Percentiles rank a stretch among this genome's conserved stretches.
phyloP scores from a whole-genome alignment of 2,329 filamentous ascomycete genomes.

The Dryadomyces quercus-mongolicae region DNA sequence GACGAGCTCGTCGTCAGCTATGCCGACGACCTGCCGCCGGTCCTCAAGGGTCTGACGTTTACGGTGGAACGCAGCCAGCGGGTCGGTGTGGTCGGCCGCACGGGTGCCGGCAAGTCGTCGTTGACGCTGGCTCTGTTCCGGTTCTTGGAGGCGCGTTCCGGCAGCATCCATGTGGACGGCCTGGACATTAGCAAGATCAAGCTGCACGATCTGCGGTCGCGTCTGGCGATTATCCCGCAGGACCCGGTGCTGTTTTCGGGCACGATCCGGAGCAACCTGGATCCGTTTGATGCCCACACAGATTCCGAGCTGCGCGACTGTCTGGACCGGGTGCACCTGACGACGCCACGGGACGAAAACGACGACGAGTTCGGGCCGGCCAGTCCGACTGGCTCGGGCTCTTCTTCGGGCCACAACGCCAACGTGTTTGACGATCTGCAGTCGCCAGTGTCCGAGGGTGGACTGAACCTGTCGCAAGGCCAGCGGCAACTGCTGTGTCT shows the following conservation, averaged over 20 bases:
- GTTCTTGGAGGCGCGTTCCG: conserved; percentile 57
- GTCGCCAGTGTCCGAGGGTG: conserved; percentile 57
- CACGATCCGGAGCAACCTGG: conserved; percentile 63
- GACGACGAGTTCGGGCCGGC: conserved; percentile 14
- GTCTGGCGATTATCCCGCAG: conserved; percentile 68
- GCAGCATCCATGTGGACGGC: conserved; percentile 58
- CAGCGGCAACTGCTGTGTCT: conserved; percentile 67
- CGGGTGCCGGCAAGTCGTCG: conserved; percentile 67
- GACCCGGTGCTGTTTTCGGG: conserved; percentile 75
- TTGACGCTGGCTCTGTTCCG: conserved; percentile 66
- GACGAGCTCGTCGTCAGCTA: conserved; percentile 60
- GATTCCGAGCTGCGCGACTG: conserved; percentile 60
- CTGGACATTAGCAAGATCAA: conserved; percentile 62
- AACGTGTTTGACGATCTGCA: conserved; percentile 55
- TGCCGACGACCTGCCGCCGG: conserved; percentile 56
- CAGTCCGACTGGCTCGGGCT: conserved; percentile 19
- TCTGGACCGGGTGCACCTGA: conserved; percentile 57
- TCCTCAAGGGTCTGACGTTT: conserved; percentile 59
- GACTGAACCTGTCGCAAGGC: conserved; percentile 63
- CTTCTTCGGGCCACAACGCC: conserved; percentile 28
- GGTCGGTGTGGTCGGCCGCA: conserved; percentile 66
- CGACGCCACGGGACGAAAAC: conserved; percentile 6
- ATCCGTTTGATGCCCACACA: conserved; percentile 59
- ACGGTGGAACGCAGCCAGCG: conserved; percentile 53
- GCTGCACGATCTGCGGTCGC: conserved; percentile 57